Percentiles rank a stretch among this genome's conserved stretches.
These are phyloP conservation scores for Macrophomina tecta DNA, from an alignment of 2,329 filamentous ascomycete genomes.

Conservation along the genomic window DNA sequence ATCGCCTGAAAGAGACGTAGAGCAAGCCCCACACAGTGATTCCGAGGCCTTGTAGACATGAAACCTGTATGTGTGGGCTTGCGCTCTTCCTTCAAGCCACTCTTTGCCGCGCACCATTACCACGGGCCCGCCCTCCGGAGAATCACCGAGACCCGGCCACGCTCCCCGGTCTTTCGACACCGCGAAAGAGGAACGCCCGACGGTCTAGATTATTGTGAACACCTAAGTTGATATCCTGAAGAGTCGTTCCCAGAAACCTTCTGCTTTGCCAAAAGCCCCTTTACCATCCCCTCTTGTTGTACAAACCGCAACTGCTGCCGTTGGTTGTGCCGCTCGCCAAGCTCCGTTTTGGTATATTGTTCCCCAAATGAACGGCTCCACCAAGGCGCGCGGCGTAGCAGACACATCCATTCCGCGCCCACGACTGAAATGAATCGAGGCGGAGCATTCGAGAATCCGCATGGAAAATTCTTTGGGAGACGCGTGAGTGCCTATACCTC, in stretches of 20 bases:
- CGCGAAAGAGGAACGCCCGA: not conserved
- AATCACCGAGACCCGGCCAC: not conserved
- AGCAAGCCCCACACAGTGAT: not conserved
- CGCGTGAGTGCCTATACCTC: not conserved
- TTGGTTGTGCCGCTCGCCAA: not conserved
- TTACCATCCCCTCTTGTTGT: too few species aligned
- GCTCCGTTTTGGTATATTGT: not conserved
- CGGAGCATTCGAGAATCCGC: not conserved
- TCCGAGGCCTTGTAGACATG: constrained; percentile 13
- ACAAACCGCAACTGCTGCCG: not conserved
- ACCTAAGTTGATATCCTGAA: too few species aligned
- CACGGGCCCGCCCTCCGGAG: not conserved
- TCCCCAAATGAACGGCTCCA: constrained; percentile 6
- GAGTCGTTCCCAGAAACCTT: too few species aligned
- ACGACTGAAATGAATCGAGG: not conserved
- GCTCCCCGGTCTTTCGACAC: not conserved
- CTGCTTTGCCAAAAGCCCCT: too few species aligned
- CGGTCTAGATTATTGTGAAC: not conserved
- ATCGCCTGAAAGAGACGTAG: not conserved
- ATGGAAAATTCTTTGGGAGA: not conserved
- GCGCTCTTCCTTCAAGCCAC: not conserved
- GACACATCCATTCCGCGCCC: not conserved
- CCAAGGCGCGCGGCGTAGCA: constrained; percentile 7
- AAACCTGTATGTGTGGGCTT: not conserved
- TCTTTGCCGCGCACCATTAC: not conserved